Evolutionary conservation across 768 basidiomycete genomes (phyloP).

Genomic region (Suillus weaverae): DNA sequence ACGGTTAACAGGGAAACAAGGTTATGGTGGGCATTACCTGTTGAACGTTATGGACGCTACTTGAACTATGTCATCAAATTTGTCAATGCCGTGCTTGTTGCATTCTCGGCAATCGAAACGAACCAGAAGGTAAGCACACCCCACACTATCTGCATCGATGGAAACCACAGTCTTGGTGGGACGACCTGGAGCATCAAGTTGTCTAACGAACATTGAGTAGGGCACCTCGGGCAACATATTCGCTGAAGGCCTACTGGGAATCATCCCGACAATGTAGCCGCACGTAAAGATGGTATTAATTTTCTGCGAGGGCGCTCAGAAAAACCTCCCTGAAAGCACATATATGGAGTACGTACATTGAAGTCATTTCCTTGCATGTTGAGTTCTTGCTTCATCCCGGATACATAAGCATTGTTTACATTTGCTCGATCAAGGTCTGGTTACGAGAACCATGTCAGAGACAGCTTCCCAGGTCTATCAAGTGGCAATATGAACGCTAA

Average conservation of each 20-base stretch:
- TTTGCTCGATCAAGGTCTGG: slow-evolving; percentile 69
- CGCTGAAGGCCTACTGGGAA: slow-evolving; percentile 48
- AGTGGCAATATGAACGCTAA: neutral
- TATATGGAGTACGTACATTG: slow-evolving; percentile 41
- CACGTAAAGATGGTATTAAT: slow-evolving; percentile 73
- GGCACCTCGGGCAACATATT: neutral
- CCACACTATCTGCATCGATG: slow-evolving; percentile 64
- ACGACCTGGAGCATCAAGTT: slow-evolving; percentile 67
- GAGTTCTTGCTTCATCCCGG: slow-evolving; percentile 75
- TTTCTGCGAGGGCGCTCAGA: slow-evolving; percentile 37
- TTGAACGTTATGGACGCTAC: slow-evolving; percentile 52
- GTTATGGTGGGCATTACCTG: slow-evolving; percentile 40
- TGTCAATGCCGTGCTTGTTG: neutral
- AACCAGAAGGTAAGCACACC: slow-evolving; percentile 65
- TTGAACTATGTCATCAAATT: slow-evolving; percentile 43
- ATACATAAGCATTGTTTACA: slow-evolving; percentile 74
- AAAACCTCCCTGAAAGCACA: neutral
- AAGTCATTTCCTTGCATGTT: slow-evolving; percentile 63
- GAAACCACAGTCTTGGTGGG: slow-evolving; percentile 66
- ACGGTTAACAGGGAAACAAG: neutral
- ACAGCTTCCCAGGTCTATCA: neutral
- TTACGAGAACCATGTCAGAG: slow-evolving; percentile 10
- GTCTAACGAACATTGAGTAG: slow-evolving; percentile 36
- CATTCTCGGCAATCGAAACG: slow-evolving; percentile 3
- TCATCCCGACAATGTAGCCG: slow-evolving; percentile 75